Base-by-base conservation (phyloP, 139 green algal genomes). In the Chlamydomonas incerta region DNA sequence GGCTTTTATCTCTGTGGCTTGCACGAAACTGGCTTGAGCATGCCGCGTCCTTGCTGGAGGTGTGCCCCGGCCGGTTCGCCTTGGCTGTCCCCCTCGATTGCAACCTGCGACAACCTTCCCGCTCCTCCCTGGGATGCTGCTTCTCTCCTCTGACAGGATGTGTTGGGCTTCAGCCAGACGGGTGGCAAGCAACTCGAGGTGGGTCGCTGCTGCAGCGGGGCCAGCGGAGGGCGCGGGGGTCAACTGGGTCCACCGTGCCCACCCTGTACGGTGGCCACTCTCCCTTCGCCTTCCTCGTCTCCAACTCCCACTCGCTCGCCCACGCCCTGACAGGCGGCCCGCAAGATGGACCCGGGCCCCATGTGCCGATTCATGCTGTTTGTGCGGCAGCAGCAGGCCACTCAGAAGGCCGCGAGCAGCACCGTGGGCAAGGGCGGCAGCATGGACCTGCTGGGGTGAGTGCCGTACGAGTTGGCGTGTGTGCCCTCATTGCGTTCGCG, bases 151-250 rank as follows among this genome's bases (percentile, higher is more conserved):
- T 66, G 74, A 65, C 71, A 74, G 18, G 77, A 84, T 34, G 77
- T 84, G 29, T 46, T 84, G n/a, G 77, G 77, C 0, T 62, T 84
- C 35, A 60, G 24, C 10, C 77, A 84, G 65, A 74, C 55, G 24
- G 77, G 77, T n/a, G 46, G n/a, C n/a, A n/a, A 60, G n/a, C 77
- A 74, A n/a, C 10, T 84, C 15, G 77, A 74, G 77, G 76, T 83
- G 24, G 63, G 76, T 13, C 41, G 41, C 41, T 50, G 41, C 41
- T 50, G 41, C 6, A 71, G 14, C 6, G 3, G 4, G 31, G n/a
- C 23, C 15, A 15, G 65, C n/a, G 24, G n/a, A 46, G n/a, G n/a
- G n/a, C n/a, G n/a, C n/a, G n/a, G n/a, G n/a, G n/a, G n/a, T n/a
- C n/a, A n/a, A n/a, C n/a, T n/a, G n/a, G n/a, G n/a, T n/a, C n/a